Evolutionary conservation across 148 eudicot species (phyloP), one percentile per base, ranked within the genome.

Genomic region (Cornus suecica): DNA sequence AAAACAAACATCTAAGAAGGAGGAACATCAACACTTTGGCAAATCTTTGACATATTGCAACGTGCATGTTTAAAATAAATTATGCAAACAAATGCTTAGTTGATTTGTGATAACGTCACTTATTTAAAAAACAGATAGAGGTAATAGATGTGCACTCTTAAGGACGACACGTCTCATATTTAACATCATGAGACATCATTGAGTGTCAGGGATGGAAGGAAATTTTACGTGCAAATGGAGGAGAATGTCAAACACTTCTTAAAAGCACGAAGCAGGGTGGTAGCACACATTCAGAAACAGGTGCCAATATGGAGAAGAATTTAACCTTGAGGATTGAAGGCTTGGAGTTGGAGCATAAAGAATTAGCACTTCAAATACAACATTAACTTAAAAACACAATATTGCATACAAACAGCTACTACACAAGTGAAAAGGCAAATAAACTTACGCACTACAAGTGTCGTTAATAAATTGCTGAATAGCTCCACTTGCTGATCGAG

Each of bases 401-500:
- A 32, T 41, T n/a, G 37, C 31, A 67, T 22, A 73, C 42, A 70
- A 61, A 41, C 1, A 18, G n/a, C 34, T 28, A 66, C 66, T 42
- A 76, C 41, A 18, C 24, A 68, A 61, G 63, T 25, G 30, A 8
- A 72, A 18, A 58, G 28, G 28, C 34, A 48, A 65, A 8, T 37
- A 14, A 8, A 87, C 91, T 83, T 81, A 88, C 91, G 83, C 91
- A 71, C 91, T 88, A 75, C 88, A 88, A 54, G 83, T 74, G 76
- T 85, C 88, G 27, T 88, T 83, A 63, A 83, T 32, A 80, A 85
- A 85, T 71, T 88, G 91, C 70, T 88, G 91, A 73, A 88, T 72
- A 58, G 87, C 78, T 65, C 91, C 91, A 71, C 91, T 87, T 16
- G 91, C 84, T 4, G 87, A 85, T 77, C 91, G 84, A 60, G 91